Conservation (phyloP, 495 filamentous ascomycete species). For the Hyaloscypha finlandica region DNA sequence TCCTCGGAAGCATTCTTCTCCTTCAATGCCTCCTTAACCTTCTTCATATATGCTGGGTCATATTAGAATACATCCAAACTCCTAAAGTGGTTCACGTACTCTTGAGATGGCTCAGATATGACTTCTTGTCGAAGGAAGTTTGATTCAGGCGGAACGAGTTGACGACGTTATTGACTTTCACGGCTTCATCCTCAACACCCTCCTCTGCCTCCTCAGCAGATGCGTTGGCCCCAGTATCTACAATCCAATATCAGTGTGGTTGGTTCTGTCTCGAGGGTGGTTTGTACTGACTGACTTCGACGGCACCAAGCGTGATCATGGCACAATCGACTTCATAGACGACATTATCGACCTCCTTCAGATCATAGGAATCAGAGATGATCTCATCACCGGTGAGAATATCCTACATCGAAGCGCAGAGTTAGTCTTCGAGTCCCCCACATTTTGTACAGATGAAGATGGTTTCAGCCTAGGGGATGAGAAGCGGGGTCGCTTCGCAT, state of each 20-base stretch:
- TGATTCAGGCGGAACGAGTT: conserved; percentile 85
- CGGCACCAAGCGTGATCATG: conserved; percentile 75
- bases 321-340: conserved; percentile 88
- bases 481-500: conserved; percentile 20
- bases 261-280: conserved; percentile 1
- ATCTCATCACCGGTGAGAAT: conserved; percentile 89
- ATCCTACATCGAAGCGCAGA: conserved; percentile 59
- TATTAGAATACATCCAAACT: background rate
- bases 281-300: conserved; percentile 66
- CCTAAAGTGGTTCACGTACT: conserved; percentile 48
- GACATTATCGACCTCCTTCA: conserved; percentile 72
- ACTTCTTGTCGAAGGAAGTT: conserved; percentile 82
- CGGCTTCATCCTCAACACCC: conserved; percentile 61
- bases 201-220: conserved; percentile 90
- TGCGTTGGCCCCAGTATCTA: conserved; percentile 93
- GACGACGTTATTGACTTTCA: conserved; percentile 92
- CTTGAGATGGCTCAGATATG: conserved; percentile 79
- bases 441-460: conserved; percentile 10
- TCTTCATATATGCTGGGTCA: conserved; percentile 81
- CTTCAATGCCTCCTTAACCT: conserved; percentile 68
- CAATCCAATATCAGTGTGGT: conserved; percentile 16
- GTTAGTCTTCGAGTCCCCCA: conserved; percentile 18
- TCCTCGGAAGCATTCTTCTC: conserved; percentile 60
- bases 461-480: background rate
- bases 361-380: conserved; percentile 87